A percentile compares a stretch with the other conserved stretches of the same genome.
Evolutionary conservation across 257 asterid species (phyloP).

Genomic region (Solanum corneliomulleri): DNA sequence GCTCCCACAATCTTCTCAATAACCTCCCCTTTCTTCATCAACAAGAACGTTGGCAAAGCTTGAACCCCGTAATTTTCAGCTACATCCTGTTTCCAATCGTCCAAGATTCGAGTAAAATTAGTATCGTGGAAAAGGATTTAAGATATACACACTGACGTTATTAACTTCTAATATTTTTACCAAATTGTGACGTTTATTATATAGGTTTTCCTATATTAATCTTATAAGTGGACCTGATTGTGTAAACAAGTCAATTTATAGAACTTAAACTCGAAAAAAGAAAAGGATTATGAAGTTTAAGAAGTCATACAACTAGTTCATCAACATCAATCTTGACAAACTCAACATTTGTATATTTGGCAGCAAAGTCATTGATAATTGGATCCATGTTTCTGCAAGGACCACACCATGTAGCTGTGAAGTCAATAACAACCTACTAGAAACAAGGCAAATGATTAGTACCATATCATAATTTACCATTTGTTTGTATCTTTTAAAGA

Average conservation of each 20-base stretch:
- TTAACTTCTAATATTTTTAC: too few relatives aligned
- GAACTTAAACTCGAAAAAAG: background rate
- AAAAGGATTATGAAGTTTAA: background rate
- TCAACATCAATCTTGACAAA: constrained; percentile 72
- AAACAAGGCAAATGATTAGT: background rate
- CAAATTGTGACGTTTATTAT: too few relatives aligned
- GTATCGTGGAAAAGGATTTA: background rate
- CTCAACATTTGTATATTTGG: constrained; percentile 39
- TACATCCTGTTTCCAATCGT: too few relatives aligned
- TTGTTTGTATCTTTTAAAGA: background rate
- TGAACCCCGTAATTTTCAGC: too few relatives aligned
- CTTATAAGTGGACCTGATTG: background rate
- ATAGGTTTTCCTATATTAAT: background rate
- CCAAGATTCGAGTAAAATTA: background rate
- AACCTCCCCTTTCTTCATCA: too few relatives aligned
- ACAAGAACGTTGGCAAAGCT: too few relatives aligned
- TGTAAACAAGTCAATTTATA: background rate
- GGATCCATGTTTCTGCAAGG: constrained; percentile 50
- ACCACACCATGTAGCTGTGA: constrained; percentile 74
- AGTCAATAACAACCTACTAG: constrained; percentile 51
- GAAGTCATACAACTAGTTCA: constrained; percentile 35
- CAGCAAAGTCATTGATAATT: constrained; percentile 37
- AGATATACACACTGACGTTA: too few relatives aligned
- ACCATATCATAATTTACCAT: background rate
- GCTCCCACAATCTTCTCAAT: too few relatives aligned